Conservation (phyloP, 331 rosid genomes). For the Saraca asoca region DNA sequence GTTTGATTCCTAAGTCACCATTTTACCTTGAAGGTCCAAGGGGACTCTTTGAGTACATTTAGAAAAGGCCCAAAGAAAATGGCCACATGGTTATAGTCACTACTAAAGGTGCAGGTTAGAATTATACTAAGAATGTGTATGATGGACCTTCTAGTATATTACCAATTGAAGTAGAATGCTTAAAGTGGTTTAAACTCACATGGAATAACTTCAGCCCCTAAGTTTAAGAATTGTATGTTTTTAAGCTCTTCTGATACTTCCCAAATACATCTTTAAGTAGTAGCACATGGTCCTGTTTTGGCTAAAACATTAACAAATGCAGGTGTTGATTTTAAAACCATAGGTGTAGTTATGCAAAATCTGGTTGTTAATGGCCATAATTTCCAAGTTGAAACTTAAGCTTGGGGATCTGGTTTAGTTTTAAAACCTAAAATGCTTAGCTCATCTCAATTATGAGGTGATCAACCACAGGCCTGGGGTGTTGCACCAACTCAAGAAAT, state of each 20-base stretch:
- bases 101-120: no score
- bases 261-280: constrained; percentile 53
- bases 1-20: constrained; percentile 90
- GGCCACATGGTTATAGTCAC: no score
- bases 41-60: constrained; percentile 68
- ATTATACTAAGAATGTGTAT: no score
- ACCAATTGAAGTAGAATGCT: constrained; percentile 34
- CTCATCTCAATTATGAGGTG: constrained; percentile 39
- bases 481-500: no score
- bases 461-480: no score
- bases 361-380: no score
- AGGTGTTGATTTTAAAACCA: no score
- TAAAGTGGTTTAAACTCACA: constrained; percentile 55
- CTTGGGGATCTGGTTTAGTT: constrained; percentile 57
- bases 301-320: no score
- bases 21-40: constrained; percentile 81
- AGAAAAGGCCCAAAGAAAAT: no score
- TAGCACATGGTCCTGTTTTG: constrained; percentile 42
- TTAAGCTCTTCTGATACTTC: constrained; percentile 39
- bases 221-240: constrained; percentile 34
- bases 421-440: constrained; percentile 46
- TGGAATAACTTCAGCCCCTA: constrained; percentile 37
- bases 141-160: no score
- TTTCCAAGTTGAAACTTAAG: constrained; percentile 55
- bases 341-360: no score